Evolutionary conservation across 2,329 filamentous ascomycete species (phyloP).

Genomic region (Magnaporthiopsis incrustans): DNA sequence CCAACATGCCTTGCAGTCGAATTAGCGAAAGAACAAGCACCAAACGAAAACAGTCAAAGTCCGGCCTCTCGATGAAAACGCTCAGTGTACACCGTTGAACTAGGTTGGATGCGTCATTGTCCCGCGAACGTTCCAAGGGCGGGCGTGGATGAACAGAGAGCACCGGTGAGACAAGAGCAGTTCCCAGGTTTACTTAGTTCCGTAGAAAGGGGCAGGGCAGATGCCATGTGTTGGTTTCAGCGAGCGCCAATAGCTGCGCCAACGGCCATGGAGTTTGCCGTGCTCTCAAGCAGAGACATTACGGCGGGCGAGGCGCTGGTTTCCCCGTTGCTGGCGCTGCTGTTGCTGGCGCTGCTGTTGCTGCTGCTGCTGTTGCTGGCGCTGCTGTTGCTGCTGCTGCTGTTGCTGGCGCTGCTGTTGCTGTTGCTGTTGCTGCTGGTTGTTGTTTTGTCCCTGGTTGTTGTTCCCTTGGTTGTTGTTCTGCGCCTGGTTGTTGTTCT

Average conservation of each 20-base stretch:
- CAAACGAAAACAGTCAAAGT: conserved; percentile 1
- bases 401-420: conserved; percentile 9
- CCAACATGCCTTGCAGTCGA: background rate
- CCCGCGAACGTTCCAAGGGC: background rate
- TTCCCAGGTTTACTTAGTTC: too few species aligned
- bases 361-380: conserved; percentile 11
- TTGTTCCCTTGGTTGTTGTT: conserved; percentile 8
- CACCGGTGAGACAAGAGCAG: background rate
- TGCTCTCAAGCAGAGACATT: conserved; percentile 14
- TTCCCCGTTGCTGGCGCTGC: conserved; percentile 9
- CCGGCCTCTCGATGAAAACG: background rate
- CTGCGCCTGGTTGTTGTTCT: conserved; percentile 10
- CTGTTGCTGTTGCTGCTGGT: conserved; percentile 15
- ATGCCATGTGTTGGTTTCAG: background rate
- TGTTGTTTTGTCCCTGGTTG: conserved; percentile 10
- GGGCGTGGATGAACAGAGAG: background rate
- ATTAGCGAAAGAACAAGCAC: background rate
- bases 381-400: conserved; percentile 9
- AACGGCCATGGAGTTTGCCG: background rate
- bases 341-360: conserved; percentile 12
- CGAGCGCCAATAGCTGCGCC: background rate
- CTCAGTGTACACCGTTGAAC: background rate
- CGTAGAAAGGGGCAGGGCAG: background rate
- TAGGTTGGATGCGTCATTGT: background rate
- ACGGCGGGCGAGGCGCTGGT: conserved; percentile 13